phyloP scores from a whole-genome alignment of 2,329 filamentous ascomycete genomes.

The Ceratocystis smalleyi region DNA sequence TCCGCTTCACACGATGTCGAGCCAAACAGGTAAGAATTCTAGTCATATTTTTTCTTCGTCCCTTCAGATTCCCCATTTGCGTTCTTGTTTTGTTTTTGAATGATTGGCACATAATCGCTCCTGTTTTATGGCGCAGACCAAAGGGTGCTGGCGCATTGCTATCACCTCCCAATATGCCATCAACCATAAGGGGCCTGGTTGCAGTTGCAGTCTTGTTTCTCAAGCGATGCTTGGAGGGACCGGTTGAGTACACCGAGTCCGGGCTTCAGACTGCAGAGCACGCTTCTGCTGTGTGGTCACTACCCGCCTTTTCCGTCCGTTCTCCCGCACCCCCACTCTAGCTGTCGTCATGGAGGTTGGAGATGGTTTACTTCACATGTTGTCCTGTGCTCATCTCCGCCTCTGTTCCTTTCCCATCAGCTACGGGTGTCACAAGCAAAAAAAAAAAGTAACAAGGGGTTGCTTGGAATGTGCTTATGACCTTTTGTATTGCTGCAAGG shows the following conservation, averaged over 20 bases:
- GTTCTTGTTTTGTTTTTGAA: neutral
- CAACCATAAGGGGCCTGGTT: neutral
- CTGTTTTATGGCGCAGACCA: neutral
- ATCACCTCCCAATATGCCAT: neutral
- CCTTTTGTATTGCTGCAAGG: neutral
- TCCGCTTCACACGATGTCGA: slow-evolving; percentile 10
- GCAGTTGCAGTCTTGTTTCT: neutral
- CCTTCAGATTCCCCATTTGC: neutral
- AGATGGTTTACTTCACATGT: neutral
- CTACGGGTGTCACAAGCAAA: neutral
- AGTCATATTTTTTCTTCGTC: neutral
- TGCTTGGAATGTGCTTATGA: neutral
- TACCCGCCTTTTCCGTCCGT: neutral
- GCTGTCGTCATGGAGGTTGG: neutral
- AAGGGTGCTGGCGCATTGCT: too few relatives aligned
- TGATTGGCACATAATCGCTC: neutral
- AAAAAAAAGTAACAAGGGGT: neutral
- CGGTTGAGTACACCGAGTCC: neutral
- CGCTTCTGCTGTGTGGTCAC: too few relatives aligned
- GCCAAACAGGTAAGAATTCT: slow-evolving; percentile 16
- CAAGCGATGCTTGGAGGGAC: neutral
- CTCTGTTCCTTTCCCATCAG: neutral
- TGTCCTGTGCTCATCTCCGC: neutral
- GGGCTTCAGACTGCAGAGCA: neutral
- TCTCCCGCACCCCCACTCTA: neutral